These are phyloP conservation scores for Termitomyces sp. DNA, from an alignment of 768 basidiomycete genomes.

Conservation along the genomic window DNA sequence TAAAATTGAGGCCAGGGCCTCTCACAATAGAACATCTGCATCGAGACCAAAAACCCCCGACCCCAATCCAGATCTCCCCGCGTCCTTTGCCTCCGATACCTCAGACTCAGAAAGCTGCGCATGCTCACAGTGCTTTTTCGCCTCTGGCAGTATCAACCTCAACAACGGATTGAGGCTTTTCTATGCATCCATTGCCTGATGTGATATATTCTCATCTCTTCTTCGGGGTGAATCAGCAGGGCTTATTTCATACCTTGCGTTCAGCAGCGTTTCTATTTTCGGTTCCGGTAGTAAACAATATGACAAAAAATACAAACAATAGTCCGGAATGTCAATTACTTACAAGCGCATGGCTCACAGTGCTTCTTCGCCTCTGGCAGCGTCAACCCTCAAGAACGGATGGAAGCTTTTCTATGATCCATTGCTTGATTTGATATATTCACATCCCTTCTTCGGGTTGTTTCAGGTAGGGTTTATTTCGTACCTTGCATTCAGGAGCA, in stretches of 20 bases:
- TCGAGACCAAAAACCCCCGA: not conserved
- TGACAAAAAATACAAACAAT: too few species aligned
- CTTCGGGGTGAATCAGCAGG: not conserved
- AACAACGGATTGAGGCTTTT: not conserved
- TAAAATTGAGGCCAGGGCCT: not conserved
- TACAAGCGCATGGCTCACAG: not conserved
- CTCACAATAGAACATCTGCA: not conserved
- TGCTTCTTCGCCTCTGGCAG: not conserved
- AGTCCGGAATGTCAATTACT: too few species aligned
- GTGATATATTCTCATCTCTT: not conserved
- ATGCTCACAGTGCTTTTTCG: not conserved
- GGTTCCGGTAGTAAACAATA: too few species aligned
- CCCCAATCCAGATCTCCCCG: not conserved
- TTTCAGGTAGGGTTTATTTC: not conserved
- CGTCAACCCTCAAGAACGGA: not conserved
- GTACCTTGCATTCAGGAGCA: too few species aligned
- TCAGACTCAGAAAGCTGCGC: not conserved
- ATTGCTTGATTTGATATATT: not conserved
- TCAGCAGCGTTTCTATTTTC: too few species aligned
- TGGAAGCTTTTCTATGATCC: not conserved
- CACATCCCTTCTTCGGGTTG: not conserved
- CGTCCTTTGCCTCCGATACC: constrained; percentile 2
- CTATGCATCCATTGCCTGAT: not conserved
- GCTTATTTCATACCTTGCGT: too few species aligned
- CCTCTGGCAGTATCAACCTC: not conserved